Percentiles rank a stretch among this genome's conserved stretches.
Conservation (phyloP, 228 moss, liverwort and hornwort genomes). For the Sphagnum magellanicum region DNA sequence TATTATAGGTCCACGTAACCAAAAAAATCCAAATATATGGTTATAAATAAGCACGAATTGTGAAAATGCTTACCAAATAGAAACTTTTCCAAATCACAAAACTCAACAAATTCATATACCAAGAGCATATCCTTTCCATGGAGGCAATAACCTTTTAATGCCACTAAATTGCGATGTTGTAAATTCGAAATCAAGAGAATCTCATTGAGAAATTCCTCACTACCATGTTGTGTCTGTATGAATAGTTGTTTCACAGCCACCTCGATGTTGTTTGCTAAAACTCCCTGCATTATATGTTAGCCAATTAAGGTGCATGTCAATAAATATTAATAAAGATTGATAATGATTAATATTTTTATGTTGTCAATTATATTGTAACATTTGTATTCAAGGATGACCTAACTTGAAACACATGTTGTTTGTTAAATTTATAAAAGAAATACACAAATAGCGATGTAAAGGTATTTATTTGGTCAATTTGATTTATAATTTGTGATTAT, state of each 20-base stretch:
- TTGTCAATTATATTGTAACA: too few species aligned
- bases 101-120: conserved; percentile 14
- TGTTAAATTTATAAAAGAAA: too few species aligned
- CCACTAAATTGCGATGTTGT: conserved; percentile 4
- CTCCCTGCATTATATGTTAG: neutral
- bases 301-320: neutral
- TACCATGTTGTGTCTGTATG: conserved; percentile 1
- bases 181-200: conserved; percentile 3
- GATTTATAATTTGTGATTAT: too few species aligned
- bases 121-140: conserved; percentile 16
- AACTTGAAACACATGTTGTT: too few species aligned
- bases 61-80: neutral
- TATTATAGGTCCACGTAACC: too few species aligned
- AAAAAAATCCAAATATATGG: too few species aligned
- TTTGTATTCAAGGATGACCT: too few species aligned
- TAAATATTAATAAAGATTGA: conserved; percentile 3
- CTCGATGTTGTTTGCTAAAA: conserved; percentile 1
- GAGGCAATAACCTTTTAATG: conserved; percentile 3
- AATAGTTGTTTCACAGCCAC: conserved; percentile 6
- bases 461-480: too few species aligned
- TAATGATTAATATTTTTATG: too few species aligned
- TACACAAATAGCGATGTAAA: too few species aligned
- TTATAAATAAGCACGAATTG: too few species aligned
- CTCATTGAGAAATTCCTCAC: conserved; percentile 1
- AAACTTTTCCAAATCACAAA: conserved; percentile 2